Percentiles rank a stretch among this genome's conserved stretches.
Evolutionary conservation across 2,329 filamentous ascomycete genomes (phyloP).

Genomic region (Pleochaeta shiraiana): DNA sequence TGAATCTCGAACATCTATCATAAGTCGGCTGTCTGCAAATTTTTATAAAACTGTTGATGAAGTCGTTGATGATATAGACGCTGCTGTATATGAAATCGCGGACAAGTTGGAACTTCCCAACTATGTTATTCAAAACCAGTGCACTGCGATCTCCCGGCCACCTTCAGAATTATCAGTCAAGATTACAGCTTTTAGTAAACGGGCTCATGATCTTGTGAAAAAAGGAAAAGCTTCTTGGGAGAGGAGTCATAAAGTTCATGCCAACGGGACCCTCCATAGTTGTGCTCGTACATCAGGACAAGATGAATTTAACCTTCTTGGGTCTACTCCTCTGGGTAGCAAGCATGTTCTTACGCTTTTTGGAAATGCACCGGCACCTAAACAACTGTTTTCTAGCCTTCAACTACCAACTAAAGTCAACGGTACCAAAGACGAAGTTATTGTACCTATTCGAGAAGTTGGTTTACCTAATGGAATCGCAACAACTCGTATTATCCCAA

Average conservation of each 20-base stretch:
- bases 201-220: conserved; percentile 37
- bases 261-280: conserved; percentile 5
- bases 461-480: conserved; percentile 55
- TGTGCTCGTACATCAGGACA: conserved; percentile 4
- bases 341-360: conserved; percentile 52
- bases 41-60: conserved; percentile 40
- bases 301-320: not conserved
- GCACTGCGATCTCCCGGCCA: conserved; percentile 8
- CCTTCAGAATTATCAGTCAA: conserved; percentile 14
- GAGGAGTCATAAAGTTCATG: conserved; percentile 18
- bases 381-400: conserved; percentile 72
- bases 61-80: conserved; percentile 34
- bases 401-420: conserved; percentile 28
- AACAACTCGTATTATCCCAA: conserved; percentile 40
- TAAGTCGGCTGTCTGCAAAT: conserved; percentile 19
- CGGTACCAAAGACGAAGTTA: conserved; percentile 12
- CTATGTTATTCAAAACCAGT: conserved; percentile 12
- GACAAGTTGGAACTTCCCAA: conserved; percentile 25
- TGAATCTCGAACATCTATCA: conserved; percentile 23
- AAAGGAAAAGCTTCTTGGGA: conserved; percentile 29
- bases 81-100: conserved; percentile 26
- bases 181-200: conserved; percentile 30
- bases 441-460: conserved; percentile 34
- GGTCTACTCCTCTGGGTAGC: conserved; percentile 22
- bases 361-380: conserved; percentile 50